Percentiles rank a stretch among this genome's conserved stretches.
Evolutionary conservation across 257 asterid genomes (phyloP).

Genomic region (Catharanthus roseus): DNA sequence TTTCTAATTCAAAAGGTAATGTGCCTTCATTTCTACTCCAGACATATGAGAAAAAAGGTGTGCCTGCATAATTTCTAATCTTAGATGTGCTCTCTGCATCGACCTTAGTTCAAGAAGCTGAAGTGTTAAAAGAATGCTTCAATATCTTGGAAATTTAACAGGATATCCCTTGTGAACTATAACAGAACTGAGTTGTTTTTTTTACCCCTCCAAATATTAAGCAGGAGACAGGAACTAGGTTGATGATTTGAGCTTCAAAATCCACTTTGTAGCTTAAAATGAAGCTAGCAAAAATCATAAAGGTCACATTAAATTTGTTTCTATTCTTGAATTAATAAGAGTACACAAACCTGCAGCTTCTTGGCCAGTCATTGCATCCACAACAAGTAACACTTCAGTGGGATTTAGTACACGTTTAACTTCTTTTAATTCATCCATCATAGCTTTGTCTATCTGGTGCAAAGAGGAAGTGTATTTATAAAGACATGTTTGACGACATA

Average conservation of each 20-base stretch:
- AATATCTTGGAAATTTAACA: neutral
- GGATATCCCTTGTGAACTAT: too few relatives aligned
- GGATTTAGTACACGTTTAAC: slow-evolving; percentile 80
- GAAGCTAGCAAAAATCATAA: neutral
- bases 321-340: neutral
- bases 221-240: too few relatives aligned
- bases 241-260: neutral
- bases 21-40: neutral
- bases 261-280: neutral
- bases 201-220: too few relatives aligned
- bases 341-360: slow-evolving; percentile 86
- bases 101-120: neutral
- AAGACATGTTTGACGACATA: slow-evolving; percentile 9
- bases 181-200: too few relatives aligned
- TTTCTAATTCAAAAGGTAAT: neutral
- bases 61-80: neutral
- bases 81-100: neutral
- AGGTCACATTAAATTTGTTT: neutral
- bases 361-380: slow-evolving; percentile 99
- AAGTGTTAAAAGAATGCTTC: neutral
- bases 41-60: neutral
- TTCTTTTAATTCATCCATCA: slow-evolving; percentile 97
- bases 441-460: slow-evolving; percentile 77
- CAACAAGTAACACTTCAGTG: slow-evolving; percentile 92
- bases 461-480: slow-evolving; percentile 1